Percentiles rank a stretch among this genome's conserved stretches.
Conservation (phyloP, 331 rosid species). For the Pyrus hybrid region DNA sequence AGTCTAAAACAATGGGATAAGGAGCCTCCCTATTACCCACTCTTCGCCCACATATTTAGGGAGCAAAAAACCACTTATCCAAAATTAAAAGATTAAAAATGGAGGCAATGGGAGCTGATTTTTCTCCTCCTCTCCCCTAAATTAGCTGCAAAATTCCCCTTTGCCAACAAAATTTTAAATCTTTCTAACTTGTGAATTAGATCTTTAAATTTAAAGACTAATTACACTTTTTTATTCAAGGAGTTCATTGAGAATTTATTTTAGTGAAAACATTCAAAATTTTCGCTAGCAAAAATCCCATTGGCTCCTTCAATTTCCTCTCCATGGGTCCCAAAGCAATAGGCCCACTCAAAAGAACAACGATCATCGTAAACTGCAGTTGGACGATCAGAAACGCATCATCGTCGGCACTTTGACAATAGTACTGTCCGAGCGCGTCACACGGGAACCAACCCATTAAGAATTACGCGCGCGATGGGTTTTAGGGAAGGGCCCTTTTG, state of each 20-base stretch:
- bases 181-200: background rate
- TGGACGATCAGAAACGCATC: background rate
- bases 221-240: background rate
- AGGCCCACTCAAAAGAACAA: background rate
- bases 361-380: background rate
- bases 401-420: background rate
- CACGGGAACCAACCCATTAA: background rate
- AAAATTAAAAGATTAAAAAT: background rate
- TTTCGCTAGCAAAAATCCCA: background rate
- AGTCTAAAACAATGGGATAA: background rate
- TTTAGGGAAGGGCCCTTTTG: conserved; percentile 17
- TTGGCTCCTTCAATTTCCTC: background rate
- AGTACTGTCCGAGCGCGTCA: background rate
- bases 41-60: background rate
- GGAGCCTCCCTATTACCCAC: background rate
- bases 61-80: background rate
- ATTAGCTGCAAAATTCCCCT: background rate
- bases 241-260: background rate
- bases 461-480: conserved; percentile 20
- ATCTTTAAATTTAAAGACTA: background rate
- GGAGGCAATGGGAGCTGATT: background rate
- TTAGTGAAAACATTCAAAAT: background rate
- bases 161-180: background rate
- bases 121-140: background rate
- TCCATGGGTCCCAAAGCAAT: background rate